phyloP scores from a whole-genome alignment of 257 asterid genomes.

The Solanum gracilifrons region DNA sequence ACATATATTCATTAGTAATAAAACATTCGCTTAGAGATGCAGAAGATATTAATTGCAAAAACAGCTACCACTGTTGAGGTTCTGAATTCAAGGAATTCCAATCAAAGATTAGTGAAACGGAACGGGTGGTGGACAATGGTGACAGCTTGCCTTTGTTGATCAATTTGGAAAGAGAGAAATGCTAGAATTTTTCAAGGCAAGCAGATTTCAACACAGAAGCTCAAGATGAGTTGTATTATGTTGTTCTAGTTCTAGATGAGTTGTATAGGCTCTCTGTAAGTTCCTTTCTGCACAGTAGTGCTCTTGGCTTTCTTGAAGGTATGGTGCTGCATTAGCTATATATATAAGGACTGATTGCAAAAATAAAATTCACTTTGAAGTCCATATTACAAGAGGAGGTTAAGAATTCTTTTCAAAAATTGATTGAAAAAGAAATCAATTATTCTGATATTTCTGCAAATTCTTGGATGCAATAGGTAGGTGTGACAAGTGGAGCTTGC shows the following conservation, averaged over 20 bases:
- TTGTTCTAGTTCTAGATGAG: neutral
- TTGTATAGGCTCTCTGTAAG: neutral
- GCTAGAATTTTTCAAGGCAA: neutral
- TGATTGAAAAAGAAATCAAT: neutral
- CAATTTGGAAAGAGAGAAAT: neutral
- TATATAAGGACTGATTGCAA: neutral
- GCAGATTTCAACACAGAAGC: neutral
- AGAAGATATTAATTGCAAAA: neutral
- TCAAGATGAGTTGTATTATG: neutral
- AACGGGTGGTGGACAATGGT: neutral
- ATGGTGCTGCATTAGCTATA: neutral
- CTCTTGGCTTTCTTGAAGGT: neutral
- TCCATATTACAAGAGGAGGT: neutral
- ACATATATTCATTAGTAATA: neutral
- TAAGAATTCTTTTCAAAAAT: neutral
- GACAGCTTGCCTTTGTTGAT: neutral
- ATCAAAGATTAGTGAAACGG: neutral
- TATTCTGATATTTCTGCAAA: neutral
- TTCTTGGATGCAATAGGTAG: conserved; percentile 30
- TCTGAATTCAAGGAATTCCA: neutral
- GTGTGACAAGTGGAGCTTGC: conserved; percentile 52
- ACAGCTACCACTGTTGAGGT: neutral
- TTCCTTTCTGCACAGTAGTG: neutral
- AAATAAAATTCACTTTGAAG: neutral
- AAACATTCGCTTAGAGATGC: neutral